Percentiles rank a stretch among this genome's conserved stretches.
Evolutionary conservation across 1,284 basidiomycete genomes (phyloP).

Genomic region (Fomitopsis betulina): DNA sequence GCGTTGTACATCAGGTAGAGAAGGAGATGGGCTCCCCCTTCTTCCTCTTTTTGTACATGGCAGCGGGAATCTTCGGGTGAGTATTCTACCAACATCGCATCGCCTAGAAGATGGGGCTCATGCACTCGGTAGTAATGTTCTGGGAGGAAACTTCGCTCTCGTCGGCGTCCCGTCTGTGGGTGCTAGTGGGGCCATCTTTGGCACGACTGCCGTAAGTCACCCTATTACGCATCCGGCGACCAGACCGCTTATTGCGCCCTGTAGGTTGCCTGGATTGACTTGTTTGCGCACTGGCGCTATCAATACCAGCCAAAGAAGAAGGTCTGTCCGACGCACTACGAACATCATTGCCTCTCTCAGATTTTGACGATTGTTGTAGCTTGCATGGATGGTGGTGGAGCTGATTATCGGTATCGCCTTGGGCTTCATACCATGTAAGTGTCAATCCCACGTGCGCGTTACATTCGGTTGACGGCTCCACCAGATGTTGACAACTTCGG

Average conservation of each 20-base stretch:
- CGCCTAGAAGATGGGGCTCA: neutral
- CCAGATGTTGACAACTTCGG: constrained; percentile 78
- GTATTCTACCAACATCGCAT: constrained; percentile 12
- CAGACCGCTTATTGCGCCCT: constrained; percentile 1
- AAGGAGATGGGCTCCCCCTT: constrained; percentile 82
- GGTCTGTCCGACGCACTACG: constrained; percentile 35
- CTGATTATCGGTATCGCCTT: constrained; percentile 81
- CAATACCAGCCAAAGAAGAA: constrained; percentile 76
- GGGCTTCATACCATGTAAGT: constrained; percentile 77
- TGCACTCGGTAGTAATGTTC: constrained; percentile 51
- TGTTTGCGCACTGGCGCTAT: constrained; percentile 91
- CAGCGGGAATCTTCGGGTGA: constrained; percentile 88
- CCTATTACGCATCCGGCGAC: neutral
- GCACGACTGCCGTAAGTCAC: constrained; percentile 72
- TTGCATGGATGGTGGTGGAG: constrained; percentile 82
- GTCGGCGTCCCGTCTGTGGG: constrained; percentile 92
- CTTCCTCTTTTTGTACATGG: constrained; percentile 81
- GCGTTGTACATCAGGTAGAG: constrained; percentile 53
- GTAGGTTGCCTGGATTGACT: constrained; percentile 79
- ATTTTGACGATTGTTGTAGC: constrained; percentile 32
- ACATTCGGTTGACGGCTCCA: neutral
- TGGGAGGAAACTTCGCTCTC: constrained; percentile 90
- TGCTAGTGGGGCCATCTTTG: constrained; percentile 92
- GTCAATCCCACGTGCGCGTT: neutral
- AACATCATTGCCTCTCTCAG: neutral